Percentiles rank a stretch among this genome's conserved stretches.
Evolutionary conservation across 805 yeast species (phyloP).

Genomic region (Isabelozyma gotoi): DNA sequence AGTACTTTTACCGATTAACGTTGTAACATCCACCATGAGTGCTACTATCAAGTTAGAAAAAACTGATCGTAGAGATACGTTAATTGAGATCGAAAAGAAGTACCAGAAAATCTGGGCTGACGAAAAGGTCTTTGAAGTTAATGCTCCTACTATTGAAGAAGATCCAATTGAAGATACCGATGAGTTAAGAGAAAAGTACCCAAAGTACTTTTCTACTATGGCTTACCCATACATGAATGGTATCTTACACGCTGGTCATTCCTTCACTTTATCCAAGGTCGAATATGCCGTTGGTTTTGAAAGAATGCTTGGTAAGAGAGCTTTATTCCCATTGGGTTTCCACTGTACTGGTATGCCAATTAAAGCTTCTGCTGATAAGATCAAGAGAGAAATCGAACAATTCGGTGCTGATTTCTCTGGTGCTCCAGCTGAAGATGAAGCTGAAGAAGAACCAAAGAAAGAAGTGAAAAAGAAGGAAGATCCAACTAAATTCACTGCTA

Average conservation of each 20-base stretch:
- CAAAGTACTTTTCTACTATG: conserved; percentile 90
- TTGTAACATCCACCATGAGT: conserved; percentile 42
- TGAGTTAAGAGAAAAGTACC: conserved; percentile 73
- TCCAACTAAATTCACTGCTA: conserved; percentile 86
- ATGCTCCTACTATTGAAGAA: conserved; percentile 81
- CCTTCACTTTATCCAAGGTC: conserved; percentile 90
- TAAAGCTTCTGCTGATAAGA: conserved; percentile 91
- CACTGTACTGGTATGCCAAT: conserved; percentile 99
- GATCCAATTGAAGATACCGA: conserved; percentile 48
- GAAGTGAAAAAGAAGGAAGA: conserved; percentile 54
- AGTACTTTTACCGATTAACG: too few relatives aligned
- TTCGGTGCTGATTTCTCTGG: conserved; percentile 81
- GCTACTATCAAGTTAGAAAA: conserved; percentile 46
- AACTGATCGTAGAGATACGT: conserved; percentile 93
- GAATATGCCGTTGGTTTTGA: conserved; percentile 93
- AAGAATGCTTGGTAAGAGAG: conserved; percentile 90
- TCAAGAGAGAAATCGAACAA: conserved; percentile 85
- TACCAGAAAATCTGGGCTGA: conserved; percentile 87
- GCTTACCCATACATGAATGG: conserved; percentile 99
- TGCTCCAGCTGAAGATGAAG: conserved; percentile 63
- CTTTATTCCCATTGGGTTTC: conserved; percentile 94
- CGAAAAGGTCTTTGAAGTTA: conserved; percentile 79
- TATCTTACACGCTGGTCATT: conserved; percentile 95
- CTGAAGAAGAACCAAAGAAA: conserved; percentile 23
- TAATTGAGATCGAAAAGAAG: conserved; percentile 83